Evolutionary conservation across 2,329 filamentous ascomycete species (phyloP).

Genomic region (Colletotrichum noveboracense): DNA sequence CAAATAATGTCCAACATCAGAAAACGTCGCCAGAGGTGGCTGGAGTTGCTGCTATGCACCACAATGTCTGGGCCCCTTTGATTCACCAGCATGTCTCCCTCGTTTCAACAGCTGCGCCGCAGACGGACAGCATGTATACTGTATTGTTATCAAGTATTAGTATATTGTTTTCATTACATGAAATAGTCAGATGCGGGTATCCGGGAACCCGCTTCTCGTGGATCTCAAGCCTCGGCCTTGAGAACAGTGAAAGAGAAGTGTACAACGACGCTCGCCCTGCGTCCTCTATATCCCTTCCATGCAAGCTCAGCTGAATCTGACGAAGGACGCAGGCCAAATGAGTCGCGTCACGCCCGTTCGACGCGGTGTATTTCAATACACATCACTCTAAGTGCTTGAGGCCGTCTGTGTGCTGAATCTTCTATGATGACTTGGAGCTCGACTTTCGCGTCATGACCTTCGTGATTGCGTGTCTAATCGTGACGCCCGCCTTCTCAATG

Average conservation of each 20-base stretch:
- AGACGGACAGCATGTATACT: background rate
- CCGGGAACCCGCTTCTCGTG: background rate
- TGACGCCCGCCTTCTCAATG: slow-evolving; percentile 89
- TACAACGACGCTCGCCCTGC: background rate
- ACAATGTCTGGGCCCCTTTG: background rate
- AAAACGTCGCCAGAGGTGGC: background rate
- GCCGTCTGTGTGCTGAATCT: background rate
- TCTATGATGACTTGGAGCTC: slow-evolving; percentile 37
- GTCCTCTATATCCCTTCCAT: background rate
- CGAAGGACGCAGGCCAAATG: background rate
- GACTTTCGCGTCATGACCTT: slow-evolving; percentile 80
- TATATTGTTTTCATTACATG: background rate
- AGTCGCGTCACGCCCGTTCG: background rate
- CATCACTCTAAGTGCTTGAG: slow-evolving; percentile 22
- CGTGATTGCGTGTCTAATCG: slow-evolving; percentile 89
- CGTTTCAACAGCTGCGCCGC: background rate
- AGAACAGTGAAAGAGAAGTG: background rate
- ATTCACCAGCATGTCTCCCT: background rate
- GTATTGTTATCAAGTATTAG: slow-evolving; percentile 7
- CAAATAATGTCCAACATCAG: background rate
- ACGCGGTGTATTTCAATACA: background rate
- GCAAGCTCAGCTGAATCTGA: background rate
- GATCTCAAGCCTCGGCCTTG: background rate
- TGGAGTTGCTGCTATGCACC: background rate
- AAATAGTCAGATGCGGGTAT: background rate